A percentile compares a stretch with the other conserved stretches of the same genome.
Evolutionary conservation across 176 grass and related monocot species (phyloP).

Genomic region (Carex littledalei): DNA sequence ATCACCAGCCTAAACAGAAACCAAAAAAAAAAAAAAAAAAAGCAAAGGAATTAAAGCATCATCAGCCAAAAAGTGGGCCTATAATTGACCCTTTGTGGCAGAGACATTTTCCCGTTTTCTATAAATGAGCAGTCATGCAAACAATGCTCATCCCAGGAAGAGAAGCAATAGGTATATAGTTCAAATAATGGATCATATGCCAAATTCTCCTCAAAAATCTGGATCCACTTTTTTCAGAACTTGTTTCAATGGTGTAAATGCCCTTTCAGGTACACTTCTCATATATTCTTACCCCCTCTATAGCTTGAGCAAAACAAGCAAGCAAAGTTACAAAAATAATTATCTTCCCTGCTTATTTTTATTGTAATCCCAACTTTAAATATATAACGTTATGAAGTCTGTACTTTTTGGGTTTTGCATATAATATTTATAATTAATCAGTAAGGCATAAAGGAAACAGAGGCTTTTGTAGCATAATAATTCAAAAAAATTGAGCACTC

Average conservation of each 20-base stretch:
- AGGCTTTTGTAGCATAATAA: too few species aligned
- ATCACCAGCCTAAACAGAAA: slow-evolving; percentile 6
- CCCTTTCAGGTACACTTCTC: slow-evolving; percentile 57
- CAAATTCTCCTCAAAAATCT: slow-evolving; percentile 33
- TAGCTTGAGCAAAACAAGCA: slow-evolving; percentile 4
- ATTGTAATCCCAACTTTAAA: neutral
- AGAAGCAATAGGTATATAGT: slow-evolving; percentile 26
- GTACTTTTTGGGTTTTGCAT: neutral
- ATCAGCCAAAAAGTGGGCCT: slow-evolving; percentile 1
- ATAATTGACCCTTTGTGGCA: slow-evolving; percentile 19
- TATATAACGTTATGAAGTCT: neutral
- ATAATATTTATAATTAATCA: neutral
- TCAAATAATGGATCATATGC: slow-evolving; percentile 28
- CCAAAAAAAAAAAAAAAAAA: neutral
- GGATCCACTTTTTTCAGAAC: slow-evolving; percentile 71
- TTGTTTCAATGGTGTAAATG: slow-evolving; percentile 94
- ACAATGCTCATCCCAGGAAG: slow-evolving; percentile 23
- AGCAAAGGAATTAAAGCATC: neutral
- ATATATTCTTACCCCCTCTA: neutral
- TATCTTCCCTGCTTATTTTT: neutral
- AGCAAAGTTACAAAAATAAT: slow-evolving; percentile 11
- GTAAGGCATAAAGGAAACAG: too few species aligned
- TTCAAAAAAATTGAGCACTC: too few species aligned
- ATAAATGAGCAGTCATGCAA: slow-evolving; percentile 30
- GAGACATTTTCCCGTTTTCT: slow-evolving; percentile 32